These are phyloP conservation scores for Hemerocallis citrina DNA, from an alignment of 106 monocot genomes.

Conservation along the genomic window DNA sequence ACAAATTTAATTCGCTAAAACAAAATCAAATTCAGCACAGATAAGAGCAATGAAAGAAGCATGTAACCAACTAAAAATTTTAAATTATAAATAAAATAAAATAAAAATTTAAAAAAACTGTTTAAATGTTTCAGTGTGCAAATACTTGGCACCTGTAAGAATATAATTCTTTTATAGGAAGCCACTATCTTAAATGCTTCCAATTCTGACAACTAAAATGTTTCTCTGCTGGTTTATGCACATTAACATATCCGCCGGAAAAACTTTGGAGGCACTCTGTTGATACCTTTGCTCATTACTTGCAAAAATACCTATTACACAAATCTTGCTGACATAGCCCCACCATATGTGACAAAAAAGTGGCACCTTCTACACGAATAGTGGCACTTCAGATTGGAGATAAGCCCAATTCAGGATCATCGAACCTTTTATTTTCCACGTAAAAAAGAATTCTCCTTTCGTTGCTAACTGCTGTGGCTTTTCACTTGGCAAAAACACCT, in stretches of 20 bases:
- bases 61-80: not conserved
- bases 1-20: not conserved
- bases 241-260: slow-evolving; percentile 22
- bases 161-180: slow-evolving; percentile 17
- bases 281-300: not conserved
- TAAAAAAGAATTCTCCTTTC: slow-evolving; percentile 25
- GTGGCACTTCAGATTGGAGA: not conserved
- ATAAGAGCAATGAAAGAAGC: not conserved
- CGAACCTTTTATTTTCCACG: slow-evolving; percentile 28
- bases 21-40: not conserved
- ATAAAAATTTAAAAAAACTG: too few species aligned
- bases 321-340: not conserved
- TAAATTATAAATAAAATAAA: too few species aligned
- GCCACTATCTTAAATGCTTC: slow-evolving; percentile 12
- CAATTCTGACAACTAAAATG: slow-evolving; percentile 13
- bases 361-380: not conserved
- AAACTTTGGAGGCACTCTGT: slow-evolving; percentile 14
- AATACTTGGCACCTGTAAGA: slow-evolving; percentile 22
- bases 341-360: not conserved
- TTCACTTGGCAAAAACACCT: not conserved
- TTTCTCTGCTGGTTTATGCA: slow-evolving; percentile 3
- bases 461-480: not conserved
- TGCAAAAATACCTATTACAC: slow-evolving; percentile 7
- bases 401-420: slow-evolving; percentile 12
- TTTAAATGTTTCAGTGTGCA: slow-evolving; percentile 11